Percentiles rank a stretch among this genome's conserved stretches.
Evolutionary conservation across 148 eudicot species (phyloP).

Genomic region (Dianthus caryophyllus): DNA sequence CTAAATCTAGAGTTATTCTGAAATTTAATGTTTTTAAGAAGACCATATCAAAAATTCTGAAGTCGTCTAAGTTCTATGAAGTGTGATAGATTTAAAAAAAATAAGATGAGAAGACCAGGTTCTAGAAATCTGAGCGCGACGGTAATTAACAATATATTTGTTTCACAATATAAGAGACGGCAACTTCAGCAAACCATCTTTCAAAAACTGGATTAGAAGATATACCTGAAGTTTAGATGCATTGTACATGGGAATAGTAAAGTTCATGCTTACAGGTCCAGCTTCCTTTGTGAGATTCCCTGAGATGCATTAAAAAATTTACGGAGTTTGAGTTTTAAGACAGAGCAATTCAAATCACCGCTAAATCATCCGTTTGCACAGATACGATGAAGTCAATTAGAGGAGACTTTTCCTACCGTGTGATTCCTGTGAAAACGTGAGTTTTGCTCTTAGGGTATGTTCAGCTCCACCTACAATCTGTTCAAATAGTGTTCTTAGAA

Average conservation of each 20-base stretch:
- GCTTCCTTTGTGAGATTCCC: slow-evolving; percentile 96
- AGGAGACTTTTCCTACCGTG: slow-evolving; percentile 54
- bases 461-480: slow-evolving; percentile 97
- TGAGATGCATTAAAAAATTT: slow-evolving; percentile 21
- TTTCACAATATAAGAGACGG: not conserved
- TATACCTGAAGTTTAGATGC: slow-evolving; percentile 88
- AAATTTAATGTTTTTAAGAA: no score
- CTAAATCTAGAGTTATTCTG: no score
- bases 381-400: not conserved
- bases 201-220: not conserved
- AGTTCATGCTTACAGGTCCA: slow-evolving; percentile 95
- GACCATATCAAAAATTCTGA: no score
- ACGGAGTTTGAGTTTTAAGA: slow-evolving; percentile 1
- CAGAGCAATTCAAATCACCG: not conserved
- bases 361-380: not conserved
- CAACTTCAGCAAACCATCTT: not conserved
- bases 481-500: slow-evolving; percentile 24
- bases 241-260: slow-evolving; percentile 95
- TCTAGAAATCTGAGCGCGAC: no score
- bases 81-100: no score
- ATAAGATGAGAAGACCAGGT: no score
- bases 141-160: not conserved
- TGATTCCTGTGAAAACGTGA: slow-evolving; percentile 81
- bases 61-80: no score
- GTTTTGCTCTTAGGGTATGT: slow-evolving; percentile 84